phyloP scores from a whole-genome alignment of 495 filamentous ascomycete species.

The Penicillium riverlandense region DNA sequence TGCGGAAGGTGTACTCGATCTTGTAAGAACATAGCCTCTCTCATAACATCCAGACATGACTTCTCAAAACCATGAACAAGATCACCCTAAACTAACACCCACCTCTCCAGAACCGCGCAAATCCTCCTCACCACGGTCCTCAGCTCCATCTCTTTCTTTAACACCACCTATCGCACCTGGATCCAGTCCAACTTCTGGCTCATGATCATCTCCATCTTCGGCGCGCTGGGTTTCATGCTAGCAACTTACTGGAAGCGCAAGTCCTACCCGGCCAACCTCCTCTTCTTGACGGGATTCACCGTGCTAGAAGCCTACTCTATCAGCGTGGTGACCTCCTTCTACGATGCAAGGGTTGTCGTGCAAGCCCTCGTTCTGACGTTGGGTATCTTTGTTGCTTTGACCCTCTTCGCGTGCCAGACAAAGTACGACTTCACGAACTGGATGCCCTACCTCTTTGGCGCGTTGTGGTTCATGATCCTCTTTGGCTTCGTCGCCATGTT shows the following conservation, averaged over 20 bases:
- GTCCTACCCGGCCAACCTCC: slow-evolving; percentile 87
- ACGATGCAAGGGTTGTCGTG: slow-evolving; percentile 71
- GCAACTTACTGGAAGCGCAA: slow-evolving; percentile 98
- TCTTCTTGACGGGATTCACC: slow-evolving; percentile 91
- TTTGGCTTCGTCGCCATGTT: slow-evolving; percentile 88
- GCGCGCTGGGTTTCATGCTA: slow-evolving; percentile 71
- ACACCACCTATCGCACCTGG: slow-evolving; percentile 70
- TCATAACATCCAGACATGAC: not conserved
- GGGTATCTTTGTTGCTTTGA: slow-evolving; percentile 89
- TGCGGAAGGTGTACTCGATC: slow-evolving; percentile 88
- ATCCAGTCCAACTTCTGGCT: slow-evolving; percentile 78
- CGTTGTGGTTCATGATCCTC: slow-evolving; percentile 79
- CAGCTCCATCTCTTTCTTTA: slow-evolving; percentile 79
- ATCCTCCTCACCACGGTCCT: slow-evolving; percentile 77
- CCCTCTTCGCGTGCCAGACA: slow-evolving; percentile 91
- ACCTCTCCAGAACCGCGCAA: slow-evolving; percentile 61
- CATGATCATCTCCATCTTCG: slow-evolving; percentile 78
- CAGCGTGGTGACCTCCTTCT: slow-evolving; percentile 85
- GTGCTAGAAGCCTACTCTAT: slow-evolving; percentile 89
- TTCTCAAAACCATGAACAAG: not conserved
- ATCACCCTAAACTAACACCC: slow-evolving; percentile 2
- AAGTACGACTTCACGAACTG: slow-evolving; percentile 97
- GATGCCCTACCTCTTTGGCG: slow-evolving; percentile 93
- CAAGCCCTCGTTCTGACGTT: slow-evolving; percentile 86
- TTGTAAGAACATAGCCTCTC: slow-evolving; percentile 42